Evolutionary conservation across 2,329 filamentous ascomycete species (phyloP).

Genomic region (Fusarium sp.): DNA sequence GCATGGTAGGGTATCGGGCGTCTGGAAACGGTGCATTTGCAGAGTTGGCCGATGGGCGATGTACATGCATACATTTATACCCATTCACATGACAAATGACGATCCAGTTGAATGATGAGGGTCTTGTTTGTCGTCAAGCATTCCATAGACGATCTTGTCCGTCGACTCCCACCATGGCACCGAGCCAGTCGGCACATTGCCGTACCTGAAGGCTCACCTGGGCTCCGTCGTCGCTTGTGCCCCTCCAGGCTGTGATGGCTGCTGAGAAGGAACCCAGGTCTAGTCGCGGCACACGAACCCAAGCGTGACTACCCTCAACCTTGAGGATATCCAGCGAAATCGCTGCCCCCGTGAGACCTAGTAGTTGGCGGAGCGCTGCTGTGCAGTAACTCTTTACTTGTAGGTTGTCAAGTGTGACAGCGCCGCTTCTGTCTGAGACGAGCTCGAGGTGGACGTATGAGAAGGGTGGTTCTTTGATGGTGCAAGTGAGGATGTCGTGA

Average conservation of each 20-base stretch:
- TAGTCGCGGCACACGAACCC: constrained; percentile 73
- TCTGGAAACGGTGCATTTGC: constrained; percentile 45
- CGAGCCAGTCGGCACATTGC: constrained; percentile 74
- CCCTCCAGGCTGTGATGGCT: constrained; percentile 74
- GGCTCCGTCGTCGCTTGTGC: constrained; percentile 55
- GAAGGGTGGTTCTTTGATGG: constrained; percentile 64
- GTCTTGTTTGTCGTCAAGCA: constrained; percentile 45
- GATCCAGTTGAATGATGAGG: constrained; percentile 31
- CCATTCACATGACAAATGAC: constrained; percentile 40
- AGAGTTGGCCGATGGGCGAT: constrained; percentile 39
- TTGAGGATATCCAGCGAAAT: constrained; percentile 79
- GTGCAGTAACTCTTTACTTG: constrained; percentile 73
- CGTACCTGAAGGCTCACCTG: constrained; percentile 66
- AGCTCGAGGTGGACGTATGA: constrained; percentile 69
- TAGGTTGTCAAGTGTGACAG: constrained; percentile 66
- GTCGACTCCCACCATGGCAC: constrained; percentile 65
- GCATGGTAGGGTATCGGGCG: constrained; percentile 40
- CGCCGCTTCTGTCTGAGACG: constrained; percentile 44
- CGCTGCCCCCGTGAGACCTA: constrained; percentile 75
- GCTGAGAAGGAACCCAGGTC: constrained; percentile 72
- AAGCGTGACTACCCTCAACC: constrained; percentile 65
- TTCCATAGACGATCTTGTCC: constrained; percentile 61
- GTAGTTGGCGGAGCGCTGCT: constrained; percentile 73
- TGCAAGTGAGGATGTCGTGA: constrained; percentile 63
- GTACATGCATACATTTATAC: constrained; percentile 45